Conservation (phyloP, 805 yeast genomes). For the Myxozyma melibiosi region DNA sequence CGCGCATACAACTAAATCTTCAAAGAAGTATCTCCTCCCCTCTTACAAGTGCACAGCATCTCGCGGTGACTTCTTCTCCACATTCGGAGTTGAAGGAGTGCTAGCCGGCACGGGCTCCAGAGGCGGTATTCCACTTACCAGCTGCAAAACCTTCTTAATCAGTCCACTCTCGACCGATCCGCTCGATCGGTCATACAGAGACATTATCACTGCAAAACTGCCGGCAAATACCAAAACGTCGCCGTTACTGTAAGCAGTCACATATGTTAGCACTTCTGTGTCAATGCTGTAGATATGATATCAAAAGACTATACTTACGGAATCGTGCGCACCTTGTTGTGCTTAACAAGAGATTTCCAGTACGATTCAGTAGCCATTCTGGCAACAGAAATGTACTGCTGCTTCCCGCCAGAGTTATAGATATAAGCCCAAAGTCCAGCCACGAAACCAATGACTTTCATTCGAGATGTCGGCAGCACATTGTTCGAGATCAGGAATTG, state of each 20-base stretch:
- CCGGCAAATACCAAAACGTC: slow-evolving; percentile 41
- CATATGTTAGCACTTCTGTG: too few species aligned
- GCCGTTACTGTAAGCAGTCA: slow-evolving; percentile 36
- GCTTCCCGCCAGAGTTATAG: slow-evolving; percentile 41
- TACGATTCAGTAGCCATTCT: slow-evolving; percentile 45
- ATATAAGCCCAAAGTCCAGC: slow-evolving; percentile 48
- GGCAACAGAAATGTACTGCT: slow-evolving; percentile 37
- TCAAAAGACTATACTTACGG: slow-evolving; percentile 16
- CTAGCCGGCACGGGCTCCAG: slow-evolving; percentile 5
- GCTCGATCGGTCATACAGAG: slow-evolving; percentile 39
- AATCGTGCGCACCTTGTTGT: slow-evolving; percentile 37
- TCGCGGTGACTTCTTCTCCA: slow-evolving; percentile 12
- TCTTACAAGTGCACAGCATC: neutral
- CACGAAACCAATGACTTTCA: slow-evolving; percentile 45
- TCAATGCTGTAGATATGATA: too few species aligned
- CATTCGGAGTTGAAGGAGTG: slow-evolving; percentile 20
- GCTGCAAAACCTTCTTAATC: slow-evolving; percentile 9
- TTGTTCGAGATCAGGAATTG: slow-evolving; percentile 41
- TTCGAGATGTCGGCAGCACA: slow-evolving; percentile 40
- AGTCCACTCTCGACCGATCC: slow-evolving; percentile 34
- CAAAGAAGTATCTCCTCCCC: neutral
- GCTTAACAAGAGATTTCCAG: slow-evolving; percentile 41
- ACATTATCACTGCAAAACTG: slow-evolving; percentile 41
- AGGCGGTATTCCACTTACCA: slow-evolving; percentile 15
- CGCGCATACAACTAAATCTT: neutral